These are phyloP conservation scores for Cryoendolithus antarcticus DNA, from an alignment of 2,329 filamentous ascomycete species.

Conservation along the genomic window DNA sequence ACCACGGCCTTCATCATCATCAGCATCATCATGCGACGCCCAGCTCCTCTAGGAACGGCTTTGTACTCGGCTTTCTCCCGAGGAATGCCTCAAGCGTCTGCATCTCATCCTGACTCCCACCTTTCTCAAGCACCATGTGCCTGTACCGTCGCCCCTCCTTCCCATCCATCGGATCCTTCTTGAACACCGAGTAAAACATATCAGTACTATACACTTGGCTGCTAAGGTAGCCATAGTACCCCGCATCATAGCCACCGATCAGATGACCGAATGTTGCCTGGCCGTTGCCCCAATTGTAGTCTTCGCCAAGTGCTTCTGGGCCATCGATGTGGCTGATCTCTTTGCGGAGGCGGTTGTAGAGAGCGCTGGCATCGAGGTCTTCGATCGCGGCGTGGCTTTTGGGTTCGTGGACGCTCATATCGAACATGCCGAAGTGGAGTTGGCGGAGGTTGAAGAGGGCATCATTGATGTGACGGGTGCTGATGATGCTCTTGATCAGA, in stretches of 20 bases:
- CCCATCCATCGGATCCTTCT: slow-evolving; percentile 64
- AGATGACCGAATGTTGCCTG: slow-evolving; percentile 73
- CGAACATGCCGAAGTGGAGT: slow-evolving; percentile 69
- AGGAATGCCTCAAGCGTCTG: slow-evolving; percentile 65
- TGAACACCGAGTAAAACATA: slow-evolving; percentile 76
- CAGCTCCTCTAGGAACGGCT: slow-evolving; percentile 70
- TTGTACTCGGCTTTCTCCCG: slow-evolving; percentile 60
- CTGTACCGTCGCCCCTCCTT: slow-evolving; percentile 64
- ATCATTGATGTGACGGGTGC: slow-evolving; percentile 69
- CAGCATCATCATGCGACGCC: slow-evolving; percentile 31
- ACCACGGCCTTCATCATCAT: no score
- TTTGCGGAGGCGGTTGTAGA: slow-evolving; percentile 61
- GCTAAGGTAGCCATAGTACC: slow-evolving; percentile 58
- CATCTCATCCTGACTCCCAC: slow-evolving; percentile 73
- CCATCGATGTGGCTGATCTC: slow-evolving; percentile 64
- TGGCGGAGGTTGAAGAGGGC: slow-evolving; percentile 68
- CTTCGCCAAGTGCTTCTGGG: slow-evolving; percentile 51
- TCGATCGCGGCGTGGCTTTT: slow-evolving; percentile 56
- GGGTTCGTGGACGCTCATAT: slow-evolving; percentile 69
- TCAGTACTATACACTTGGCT: slow-evolving; percentile 73
- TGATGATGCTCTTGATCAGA: slow-evolving; percentile 60
- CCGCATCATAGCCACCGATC: slow-evolving; percentile 73
- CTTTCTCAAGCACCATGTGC: slow-evolving; percentile 64
- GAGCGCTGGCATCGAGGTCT: slow-evolving; percentile 48
- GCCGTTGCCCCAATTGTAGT: slow-evolving; percentile 55